phyloP scores from a whole-genome alignment of 169 alveolate genomes.

The Cryptosporidium andersoni region DNA sequence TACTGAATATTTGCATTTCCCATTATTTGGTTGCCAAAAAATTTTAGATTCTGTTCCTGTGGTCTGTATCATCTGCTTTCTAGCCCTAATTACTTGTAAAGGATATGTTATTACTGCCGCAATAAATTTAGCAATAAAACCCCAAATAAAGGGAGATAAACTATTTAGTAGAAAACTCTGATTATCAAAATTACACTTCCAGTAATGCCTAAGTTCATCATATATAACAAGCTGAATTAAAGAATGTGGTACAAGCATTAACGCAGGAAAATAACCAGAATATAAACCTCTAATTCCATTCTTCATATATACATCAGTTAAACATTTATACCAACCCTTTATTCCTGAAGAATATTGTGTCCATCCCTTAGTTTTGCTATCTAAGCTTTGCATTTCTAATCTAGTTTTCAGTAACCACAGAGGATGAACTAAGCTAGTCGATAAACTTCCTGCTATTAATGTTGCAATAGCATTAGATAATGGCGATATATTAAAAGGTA shows the following conservation, averaged over 20 bases:
- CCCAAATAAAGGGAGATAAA: conserved; percentile 2
- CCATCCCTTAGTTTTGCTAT: conserved; percentile 37
- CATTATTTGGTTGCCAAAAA: no score
- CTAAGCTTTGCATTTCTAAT: conserved; percentile 39
- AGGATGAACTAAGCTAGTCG: conserved; percentile 61
- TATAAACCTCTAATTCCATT: conserved; percentile 38
- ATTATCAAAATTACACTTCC: background rate
- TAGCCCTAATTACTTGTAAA: conserved; percentile 52
- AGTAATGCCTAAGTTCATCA: conserved; percentile 15
- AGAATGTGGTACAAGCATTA: conserved; percentile 49
- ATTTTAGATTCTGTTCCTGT: no score
- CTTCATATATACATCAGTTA: conserved; percentile 3
- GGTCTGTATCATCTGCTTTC: conserved; percentile 15
- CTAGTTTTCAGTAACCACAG: conserved; percentile 60
- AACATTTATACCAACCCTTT: conserved; percentile 38
- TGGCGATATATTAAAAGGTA: conserved; percentile 1
- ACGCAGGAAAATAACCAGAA: conserved; percentile 27
- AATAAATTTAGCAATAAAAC: conserved; percentile 20
- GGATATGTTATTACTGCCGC: conserved; percentile 58
- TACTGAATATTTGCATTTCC: background rate
- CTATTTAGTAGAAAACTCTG: background rate
- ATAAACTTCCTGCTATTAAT: conserved; percentile 27
- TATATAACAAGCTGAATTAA: conserved; percentile 39
- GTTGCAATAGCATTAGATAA: conserved; percentile 48
- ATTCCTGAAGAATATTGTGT: conserved; percentile 54